These are phyloP conservation scores for Trematosphaeria pertusa DNA, from an alignment of 2,329 filamentous ascomycete species.

Conservation along the genomic window DNA sequence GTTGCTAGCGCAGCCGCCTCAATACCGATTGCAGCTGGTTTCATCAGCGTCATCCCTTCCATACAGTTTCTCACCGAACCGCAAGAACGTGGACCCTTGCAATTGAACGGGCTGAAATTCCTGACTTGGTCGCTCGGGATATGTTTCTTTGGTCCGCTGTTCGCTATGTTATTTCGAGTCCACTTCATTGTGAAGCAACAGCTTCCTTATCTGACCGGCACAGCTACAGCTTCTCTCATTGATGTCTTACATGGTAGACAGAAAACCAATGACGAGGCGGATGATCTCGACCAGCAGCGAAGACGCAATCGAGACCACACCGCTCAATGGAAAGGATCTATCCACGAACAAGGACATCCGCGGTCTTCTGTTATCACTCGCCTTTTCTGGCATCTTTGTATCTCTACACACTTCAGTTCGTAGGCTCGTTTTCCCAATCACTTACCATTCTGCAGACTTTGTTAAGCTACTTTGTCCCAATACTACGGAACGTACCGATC, in stretches of 20 bases:
- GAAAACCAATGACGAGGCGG: no score
- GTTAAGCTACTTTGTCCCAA: conserved; percentile 84
- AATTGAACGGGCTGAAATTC: conserved; percentile 73
- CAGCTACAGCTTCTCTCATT: conserved; percentile 90
- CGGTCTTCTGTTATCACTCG: no score
- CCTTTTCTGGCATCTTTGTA: no score
- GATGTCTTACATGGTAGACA: conserved; percentile 83
- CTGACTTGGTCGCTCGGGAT: conserved; percentile 88
- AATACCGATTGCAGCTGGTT: no score
- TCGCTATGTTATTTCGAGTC: conserved; percentile 84
- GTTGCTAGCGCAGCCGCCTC: no score
- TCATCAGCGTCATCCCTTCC: conserved; percentile 92
- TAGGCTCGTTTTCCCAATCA: no score
- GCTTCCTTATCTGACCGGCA: conserved; percentile 89
- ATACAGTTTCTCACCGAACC: conserved; percentile 80
- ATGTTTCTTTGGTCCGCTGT: conserved; percentile 93
- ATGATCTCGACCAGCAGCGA: no score
- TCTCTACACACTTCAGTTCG: no score
- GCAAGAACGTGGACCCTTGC: conserved; percentile 77
- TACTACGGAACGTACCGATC: conserved; percentile 79
- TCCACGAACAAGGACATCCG: no score
- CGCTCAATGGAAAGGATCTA: no score
- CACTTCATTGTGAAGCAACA: conserved; percentile 91
- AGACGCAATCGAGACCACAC: no score
- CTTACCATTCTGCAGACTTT: no score